Evolutionary conservation across 805 yeast genomes (phyloP), one percentile per base, ranked within the genome.

Genomic region (Yamadazyma tumulicola): DNA sequence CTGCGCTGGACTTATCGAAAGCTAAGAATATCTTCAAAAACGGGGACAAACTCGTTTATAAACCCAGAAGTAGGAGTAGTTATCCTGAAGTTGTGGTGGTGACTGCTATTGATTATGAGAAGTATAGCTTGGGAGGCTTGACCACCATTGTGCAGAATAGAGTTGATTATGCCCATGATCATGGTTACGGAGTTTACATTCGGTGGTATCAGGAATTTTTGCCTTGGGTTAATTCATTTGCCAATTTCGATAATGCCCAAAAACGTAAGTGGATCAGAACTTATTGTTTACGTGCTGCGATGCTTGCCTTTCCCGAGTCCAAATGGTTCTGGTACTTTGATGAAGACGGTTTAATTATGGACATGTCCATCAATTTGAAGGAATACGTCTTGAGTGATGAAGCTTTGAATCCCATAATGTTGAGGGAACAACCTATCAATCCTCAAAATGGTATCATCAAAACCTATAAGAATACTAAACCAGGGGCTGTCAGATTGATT

Each of bases 301-400:
- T 91, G 81, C 77, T 75, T 55, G 93, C 95, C 0, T 88, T 88
- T 66, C 97, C 97, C 1, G 68, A 80, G 31, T 84, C 96, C n/a
- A 78, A 85, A 55, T 83, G 86, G 69, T 81, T 89, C 52, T 85
- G 97, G 93, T 89, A 79, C 52, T 54, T 93, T 28, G 96, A 86
- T 55, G 75, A 84, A 45, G 78, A 81, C 49, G 78, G 91, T 0
- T 59, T 87, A 34, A 79, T 91, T 38, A 82, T 85, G 86, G 75
- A 85, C 41, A 64, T 77, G 38, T 73, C 74, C 33, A 65, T 81
- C 25, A 77, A 85, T 40, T 50, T 91, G 21, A 61, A 72, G 30
- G 64, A 75, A 15, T 77, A 81, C 44, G 55, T 91, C 28, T 57
- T 86, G 34, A 68, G 72, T 18, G 76, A 80, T 5, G 73, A 69